A percentile compares a stretch with the other conserved stretches of the same genome.
phyloP scores from a whole-genome alignment of 352 stramenopile species.

The Phytophthora agathidicida region DNA sequence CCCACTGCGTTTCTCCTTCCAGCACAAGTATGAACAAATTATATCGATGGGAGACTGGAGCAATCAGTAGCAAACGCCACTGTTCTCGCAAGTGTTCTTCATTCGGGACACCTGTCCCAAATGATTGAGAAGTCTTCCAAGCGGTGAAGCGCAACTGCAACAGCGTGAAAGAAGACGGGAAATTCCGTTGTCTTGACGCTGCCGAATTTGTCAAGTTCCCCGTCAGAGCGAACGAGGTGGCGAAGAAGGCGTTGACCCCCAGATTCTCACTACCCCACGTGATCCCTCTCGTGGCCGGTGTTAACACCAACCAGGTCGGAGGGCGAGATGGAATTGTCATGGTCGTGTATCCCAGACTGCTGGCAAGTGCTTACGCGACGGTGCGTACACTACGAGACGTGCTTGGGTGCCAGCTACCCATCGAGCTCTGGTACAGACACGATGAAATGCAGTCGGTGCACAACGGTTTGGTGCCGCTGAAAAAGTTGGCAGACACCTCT shows the following conservation, averaged over 20 bases:
- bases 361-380: conserved; percentile 22
- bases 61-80: too few relatives aligned
- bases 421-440: conserved; percentile 26
- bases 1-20: too few relatives aligned
- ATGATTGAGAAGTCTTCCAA: too few relatives aligned
- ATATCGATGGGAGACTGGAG: too few relatives aligned
- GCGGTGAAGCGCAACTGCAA: conserved; percentile 52
- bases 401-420: conserved; percentile 15
- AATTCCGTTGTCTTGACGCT: conserved; percentile 55
- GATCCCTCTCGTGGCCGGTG: background rate
- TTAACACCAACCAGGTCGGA: background rate
- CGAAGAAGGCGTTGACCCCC: conserved; percentile 16
- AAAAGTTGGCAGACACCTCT: conserved; percentile 20
- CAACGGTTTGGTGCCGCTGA: conserved; percentile 6
- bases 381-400: conserved; percentile 18
- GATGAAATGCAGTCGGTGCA: conserved; percentile 21
- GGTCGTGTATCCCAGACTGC: conserved; percentile 23
- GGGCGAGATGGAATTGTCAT: conserved; percentile 24
- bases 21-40: too few relatives aligned
- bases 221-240: conserved; percentile 29
- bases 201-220: conserved; percentile 63
- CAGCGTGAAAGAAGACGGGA: conserved; percentile 44
- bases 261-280: conserved; percentile 5
- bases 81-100: too few relatives aligned
- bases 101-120: too few relatives aligned